Evolutionary conservation across 106 monocot species (phyloP).

Genomic region (Cymbidium sinense): DNA sequence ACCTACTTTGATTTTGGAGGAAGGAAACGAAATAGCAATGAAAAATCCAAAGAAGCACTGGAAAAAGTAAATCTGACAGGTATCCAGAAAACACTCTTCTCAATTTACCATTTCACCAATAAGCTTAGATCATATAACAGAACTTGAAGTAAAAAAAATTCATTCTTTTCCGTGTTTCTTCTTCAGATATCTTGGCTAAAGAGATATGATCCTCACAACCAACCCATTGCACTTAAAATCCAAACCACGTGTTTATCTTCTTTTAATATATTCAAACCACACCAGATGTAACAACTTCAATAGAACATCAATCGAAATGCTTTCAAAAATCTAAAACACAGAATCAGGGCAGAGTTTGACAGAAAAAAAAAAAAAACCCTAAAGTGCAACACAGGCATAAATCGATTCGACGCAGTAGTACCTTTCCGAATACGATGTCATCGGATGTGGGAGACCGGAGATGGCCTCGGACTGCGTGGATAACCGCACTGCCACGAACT

Average conservation of each 20-base stretch:
- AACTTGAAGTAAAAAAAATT: background rate
- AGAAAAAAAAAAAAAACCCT: background rate
- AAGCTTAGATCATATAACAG: background rate
- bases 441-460: constrained; percentile 54
- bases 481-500: constrained; percentile 65
- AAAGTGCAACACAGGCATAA: background rate
- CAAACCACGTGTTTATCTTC: background rate
- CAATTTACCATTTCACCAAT: background rate
- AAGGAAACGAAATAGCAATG: no score
- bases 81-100: background rate
- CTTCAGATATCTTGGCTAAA: no score
- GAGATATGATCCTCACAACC: background rate
- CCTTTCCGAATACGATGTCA: constrained; percentile 89
- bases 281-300: background rate
- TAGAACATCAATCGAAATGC: background rate
- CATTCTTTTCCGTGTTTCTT: no score
- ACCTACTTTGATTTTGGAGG: no score
- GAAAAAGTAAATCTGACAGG: background rate
- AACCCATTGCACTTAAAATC: background rate
- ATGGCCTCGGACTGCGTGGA: constrained; percentile 72
- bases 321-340: background rate
- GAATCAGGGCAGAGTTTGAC: background rate
- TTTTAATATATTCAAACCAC: background rate
- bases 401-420: background rate
- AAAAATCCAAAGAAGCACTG: no score